phyloP scores from a whole-genome alignment of 78 protist genomes.

The Dictyostelium brefeldianum region DNA sequence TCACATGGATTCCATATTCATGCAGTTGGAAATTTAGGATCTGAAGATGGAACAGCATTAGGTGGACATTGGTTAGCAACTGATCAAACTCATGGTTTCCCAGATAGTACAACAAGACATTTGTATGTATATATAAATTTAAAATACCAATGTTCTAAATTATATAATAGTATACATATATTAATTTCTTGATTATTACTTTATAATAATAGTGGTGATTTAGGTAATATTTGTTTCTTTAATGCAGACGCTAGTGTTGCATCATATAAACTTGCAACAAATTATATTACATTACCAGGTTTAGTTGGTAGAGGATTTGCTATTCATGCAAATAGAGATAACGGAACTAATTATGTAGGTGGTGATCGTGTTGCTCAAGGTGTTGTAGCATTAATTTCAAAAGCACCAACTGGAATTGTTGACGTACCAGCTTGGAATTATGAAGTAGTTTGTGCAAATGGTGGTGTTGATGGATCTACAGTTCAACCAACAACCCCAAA shows the following conservation, averaged over 20 bases:
- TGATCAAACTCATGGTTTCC: neutral
- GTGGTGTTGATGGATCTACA: neutral
- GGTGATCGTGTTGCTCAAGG: conserved; percentile 29
- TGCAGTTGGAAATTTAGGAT: neutral
- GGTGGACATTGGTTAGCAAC: conserved; percentile 5
- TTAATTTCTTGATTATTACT: too few relatives aligned
- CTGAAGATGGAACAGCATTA: neutral
- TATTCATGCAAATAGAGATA: neutral
- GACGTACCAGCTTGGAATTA: neutral
- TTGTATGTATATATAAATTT: neutral
- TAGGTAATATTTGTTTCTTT: conserved; percentile 5
- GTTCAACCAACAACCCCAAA: neutral
- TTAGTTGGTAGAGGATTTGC: conserved; percentile 3
- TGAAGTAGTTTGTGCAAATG: neutral
- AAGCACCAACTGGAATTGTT: neutral
- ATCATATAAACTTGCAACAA: neutral
- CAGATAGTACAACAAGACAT: neutral
- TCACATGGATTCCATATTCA: conserved; percentile 17
- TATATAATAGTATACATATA: too few relatives aligned
- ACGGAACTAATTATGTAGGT: neutral
- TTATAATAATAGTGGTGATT: conserved; percentile 13
- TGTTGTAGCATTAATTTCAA: conserved; percentile 3
- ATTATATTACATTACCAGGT: neutral
- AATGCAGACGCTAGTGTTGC: conserved; percentile 8
- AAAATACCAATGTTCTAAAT: too few relatives aligned